A percentile compares a stretch with the other conserved stretches of the same genome.
Evolutionary conservation across 306 rosid species (phyloP).

Genomic region (Carpinus fangiana): DNA sequence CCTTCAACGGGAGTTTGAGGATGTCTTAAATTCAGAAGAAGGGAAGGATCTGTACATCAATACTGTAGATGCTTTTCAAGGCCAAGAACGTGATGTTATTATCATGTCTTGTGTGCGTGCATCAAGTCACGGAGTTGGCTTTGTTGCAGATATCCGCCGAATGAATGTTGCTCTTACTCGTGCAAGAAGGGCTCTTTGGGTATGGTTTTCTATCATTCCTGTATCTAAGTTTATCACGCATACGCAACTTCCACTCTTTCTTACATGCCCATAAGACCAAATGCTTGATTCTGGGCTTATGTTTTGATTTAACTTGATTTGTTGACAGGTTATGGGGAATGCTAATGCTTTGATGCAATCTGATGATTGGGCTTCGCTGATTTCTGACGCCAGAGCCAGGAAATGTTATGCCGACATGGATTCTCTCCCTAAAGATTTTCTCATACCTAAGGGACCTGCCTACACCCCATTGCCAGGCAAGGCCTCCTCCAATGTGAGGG

Average conservation of each 20-base stretch:
- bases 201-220: constrained; percentile 34
- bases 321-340: constrained; percentile 94
- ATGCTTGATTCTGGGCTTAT: constrained; percentile 10
- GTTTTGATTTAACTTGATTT: constrained; percentile 11
- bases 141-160: constrained; percentile 91
- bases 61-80: constrained; percentile 99
- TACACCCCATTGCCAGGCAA: constrained; percentile 64
- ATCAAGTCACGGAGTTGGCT: constrained; percentile 91
- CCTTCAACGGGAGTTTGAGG: constrained; percentile 91
- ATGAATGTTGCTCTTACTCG: constrained; percentile 99
- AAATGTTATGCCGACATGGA: constrained; percentile 89
- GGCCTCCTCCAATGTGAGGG: constrained; percentile 63
- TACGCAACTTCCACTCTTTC: neutral
- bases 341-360: constrained; percentile 80
- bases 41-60: constrained; percentile 93
- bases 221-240: neutral
- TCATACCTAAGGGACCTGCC: constrained; percentile 55
- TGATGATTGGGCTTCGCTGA: constrained; percentile 92
- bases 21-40: constrained; percentile 82
- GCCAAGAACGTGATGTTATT: constrained; percentile 97
- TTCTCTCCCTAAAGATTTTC: constrained; percentile 83
- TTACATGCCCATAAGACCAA: neutral
- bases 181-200: constrained; percentile 98
- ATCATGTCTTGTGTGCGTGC: constrained; percentile 99
- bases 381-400: constrained; percentile 76